Percentiles rank a stretch among this genome's conserved stretches.
Conservation (phyloP, 2,329 filamentous ascomycete species). For the Penicillium sp. region DNA sequence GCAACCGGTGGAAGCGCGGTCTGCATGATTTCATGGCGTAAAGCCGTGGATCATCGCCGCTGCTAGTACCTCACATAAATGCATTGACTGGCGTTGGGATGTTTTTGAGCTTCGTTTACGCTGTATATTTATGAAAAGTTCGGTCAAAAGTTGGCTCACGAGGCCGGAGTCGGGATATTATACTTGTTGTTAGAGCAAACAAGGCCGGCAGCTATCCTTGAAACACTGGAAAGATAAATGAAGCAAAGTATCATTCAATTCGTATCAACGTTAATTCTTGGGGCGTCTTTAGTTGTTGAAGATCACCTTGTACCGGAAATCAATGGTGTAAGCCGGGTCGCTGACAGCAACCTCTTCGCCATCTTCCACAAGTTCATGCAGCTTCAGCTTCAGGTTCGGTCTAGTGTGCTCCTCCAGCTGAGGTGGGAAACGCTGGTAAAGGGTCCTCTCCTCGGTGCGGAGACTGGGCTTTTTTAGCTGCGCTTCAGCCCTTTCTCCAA, state of each 20-base stretch:
- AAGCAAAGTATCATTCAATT: slow-evolving; percentile 8
- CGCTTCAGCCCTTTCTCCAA: slow-evolving; percentile 79
- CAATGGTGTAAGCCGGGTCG: slow-evolving; percentile 80
- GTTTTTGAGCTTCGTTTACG: slow-evolving; percentile 27
- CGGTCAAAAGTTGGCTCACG: slow-evolving; percentile 30
- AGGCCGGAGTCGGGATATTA: slow-evolving; percentile 34
- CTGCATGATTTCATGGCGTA: slow-evolving; percentile 44
- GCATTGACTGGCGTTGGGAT: slow-evolving; percentile 42
- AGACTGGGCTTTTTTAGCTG: slow-evolving; percentile 94
- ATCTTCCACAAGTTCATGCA: slow-evolving; percentile 72
- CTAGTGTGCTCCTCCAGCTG: slow-evolving; percentile 81
- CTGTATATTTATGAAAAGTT: slow-evolving; percentile 38
- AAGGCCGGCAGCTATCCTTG: slow-evolving; percentile 25
- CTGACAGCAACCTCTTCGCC: slow-evolving; percentile 90
- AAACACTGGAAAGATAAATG: slow-evolving; percentile 16
- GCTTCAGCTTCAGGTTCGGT: slow-evolving; percentile 74
- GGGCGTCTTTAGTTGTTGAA: slow-evolving; percentile 36
- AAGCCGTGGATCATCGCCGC: slow-evolving; percentile 12
- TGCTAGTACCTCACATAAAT: slow-evolving; percentile 27
- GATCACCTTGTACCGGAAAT: slow-evolving; percentile 60
- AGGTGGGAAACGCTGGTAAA: slow-evolving; percentile 85
- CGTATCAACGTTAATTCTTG: slow-evolving; percentile 1
- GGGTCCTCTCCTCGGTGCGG: slow-evolving; percentile 72
- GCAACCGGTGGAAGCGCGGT: slow-evolving; percentile 49
- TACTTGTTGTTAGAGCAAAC: slow-evolving; percentile 27